Evolutionary conservation across 306 rosid genomes (phyloP), one percentile per base, ranked within the genome.

Genomic region (Clitoria ternatea): DNA sequence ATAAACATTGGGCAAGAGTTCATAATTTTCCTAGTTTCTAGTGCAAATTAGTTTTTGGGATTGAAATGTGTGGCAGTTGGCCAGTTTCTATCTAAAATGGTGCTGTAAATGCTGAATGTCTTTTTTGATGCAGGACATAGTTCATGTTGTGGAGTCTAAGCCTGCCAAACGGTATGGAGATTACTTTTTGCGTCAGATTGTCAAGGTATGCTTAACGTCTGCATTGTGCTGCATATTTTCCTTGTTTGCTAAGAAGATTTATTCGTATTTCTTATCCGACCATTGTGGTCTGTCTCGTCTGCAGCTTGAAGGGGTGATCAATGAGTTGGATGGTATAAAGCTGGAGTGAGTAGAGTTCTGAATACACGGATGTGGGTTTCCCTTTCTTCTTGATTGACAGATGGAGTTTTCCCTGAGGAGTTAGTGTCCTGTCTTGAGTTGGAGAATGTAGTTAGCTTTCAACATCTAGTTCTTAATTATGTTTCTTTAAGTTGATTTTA

Each of bases 241-340:
- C 6, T 48, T 18, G 52, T 66, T 27, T 72, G 9, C 49, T 8
- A 3, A 17, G 69, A 70, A 24, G 8, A 33, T 23, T 23, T 22
- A 12, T 53, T 59, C 2, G 1, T 30, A 22, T 45, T 14, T 63
- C 35, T 57, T 23, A 11, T 0, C 10, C 36, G 57, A 66, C 22
- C 13, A 66, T 40, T 61, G 68, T 54, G 33, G 50, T 26, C 7
- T 40, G 54, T 24, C 13, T 33, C 54, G 10, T 23, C 75, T 49
- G 39, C 93, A 93, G 98, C 91, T 93, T 53, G 96, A 93, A 75
- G 93, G 87, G 78, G 80, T 87, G 79, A 93, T 90, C 78, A 87
- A 81, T 35, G 93, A 90, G 29, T 43, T 90, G 91, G 98, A 90
- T 73, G 64, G 85, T 71, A 61, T 93, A 75, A 93, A 88, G 87